Evolutionary conservation across 331 rosid genomes (phyloP), one percentile per base, ranked within the genome.

Genomic region (Spiraea crenata): DNA sequence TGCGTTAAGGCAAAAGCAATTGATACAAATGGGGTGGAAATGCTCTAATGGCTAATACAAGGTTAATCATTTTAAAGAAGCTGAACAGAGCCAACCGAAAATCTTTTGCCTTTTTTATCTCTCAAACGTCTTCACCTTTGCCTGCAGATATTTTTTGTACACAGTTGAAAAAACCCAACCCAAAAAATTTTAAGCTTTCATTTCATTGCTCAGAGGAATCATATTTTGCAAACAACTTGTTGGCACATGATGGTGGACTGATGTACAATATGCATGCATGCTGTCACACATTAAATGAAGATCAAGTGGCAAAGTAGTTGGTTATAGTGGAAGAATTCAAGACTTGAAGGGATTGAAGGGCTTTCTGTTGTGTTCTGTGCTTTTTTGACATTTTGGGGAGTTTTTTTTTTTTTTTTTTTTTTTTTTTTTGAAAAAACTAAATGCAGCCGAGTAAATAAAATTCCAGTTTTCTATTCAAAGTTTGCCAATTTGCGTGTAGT

Each of bases 11-110:
- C n/a, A n/a, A n/a, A n/a, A n/a, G n/a, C n/a, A n/a, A n/a, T n/a
- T n/a, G n/a, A n/a, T n/a, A n/a, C n/a, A n/a, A n/a, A n/a, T n/a
- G n/a, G n/a, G n/a, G n/a, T n/a, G n/a, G n/a, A n/a, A n/a, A n/a
- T n/a, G n/a, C n/a, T n/a, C n/a, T n/a, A 52, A 52, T 25, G 58
- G 58, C 58, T 34, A 19, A 49, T n/a, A n/a, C 67, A 45, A 57
- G 75, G 63, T 34, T 70, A 59, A 57, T 45, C 48, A 70, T 70
- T 35, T 45, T 5, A 57, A 70, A 57, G 47, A 57, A 57, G 46
- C 75, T 31, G 19, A 3, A 46, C 34, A 6, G 46, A 13, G 47
- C 67, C 67, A 46, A 38, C 37, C 37, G 31, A 17, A 17, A 57
- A 34, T n/a, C 66, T 16, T 34, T 56, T 41, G 41, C 63, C 20